These are phyloP conservation scores for Hymenoscyphus repandus DNA, from an alignment of 2,329 filamentous ascomycete species.

Conservation along the genomic window DNA sequence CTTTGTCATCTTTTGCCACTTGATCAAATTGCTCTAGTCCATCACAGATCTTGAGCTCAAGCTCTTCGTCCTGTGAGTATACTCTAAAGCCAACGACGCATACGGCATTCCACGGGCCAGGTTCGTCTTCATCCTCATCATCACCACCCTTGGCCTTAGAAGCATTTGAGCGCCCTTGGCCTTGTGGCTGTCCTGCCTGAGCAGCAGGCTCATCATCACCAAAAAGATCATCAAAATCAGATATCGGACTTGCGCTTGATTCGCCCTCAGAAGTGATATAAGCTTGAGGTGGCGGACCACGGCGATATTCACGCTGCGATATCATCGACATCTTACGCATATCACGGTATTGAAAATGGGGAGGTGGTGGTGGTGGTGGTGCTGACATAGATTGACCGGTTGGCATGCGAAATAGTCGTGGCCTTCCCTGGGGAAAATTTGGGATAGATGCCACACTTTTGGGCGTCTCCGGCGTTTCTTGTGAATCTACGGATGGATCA, in stretches of 20 bases:
- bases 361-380: conserved; percentile 3
- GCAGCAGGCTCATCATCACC: conserved; percentile 52
- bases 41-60: conserved; percentile 21
- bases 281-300: conserved; percentile 29
- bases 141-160: conserved; percentile 18
- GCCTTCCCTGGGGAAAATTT: conserved; percentile 3
- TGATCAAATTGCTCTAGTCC: conserved; percentile 12
- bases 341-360: background rate
- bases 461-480: conserved; percentile 21
- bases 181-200: conserved; percentile 37
- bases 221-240: conserved; percentile 55
- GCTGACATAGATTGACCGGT: conserved; percentile 2
- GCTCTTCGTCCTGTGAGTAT: conserved; percentile 41
- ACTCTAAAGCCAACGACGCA: conserved; percentile 39
- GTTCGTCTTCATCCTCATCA: conserved; percentile 30
- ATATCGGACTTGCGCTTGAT: conserved; percentile 54
- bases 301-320: conserved; percentile 11
- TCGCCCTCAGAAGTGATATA: conserved; percentile 41
- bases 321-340: background rate
- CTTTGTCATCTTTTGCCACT: background rate
- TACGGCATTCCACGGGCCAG: conserved; percentile 39
- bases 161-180: conserved; percentile 22
- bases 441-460: conserved; percentile 5
- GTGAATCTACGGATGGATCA: conserved; percentile 18
- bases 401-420: conserved; percentile 1